Evolutionary conservation across 2,329 filamentous ascomycete genomes (phyloP).

Genomic region (Xylariaceae sp.): DNA sequence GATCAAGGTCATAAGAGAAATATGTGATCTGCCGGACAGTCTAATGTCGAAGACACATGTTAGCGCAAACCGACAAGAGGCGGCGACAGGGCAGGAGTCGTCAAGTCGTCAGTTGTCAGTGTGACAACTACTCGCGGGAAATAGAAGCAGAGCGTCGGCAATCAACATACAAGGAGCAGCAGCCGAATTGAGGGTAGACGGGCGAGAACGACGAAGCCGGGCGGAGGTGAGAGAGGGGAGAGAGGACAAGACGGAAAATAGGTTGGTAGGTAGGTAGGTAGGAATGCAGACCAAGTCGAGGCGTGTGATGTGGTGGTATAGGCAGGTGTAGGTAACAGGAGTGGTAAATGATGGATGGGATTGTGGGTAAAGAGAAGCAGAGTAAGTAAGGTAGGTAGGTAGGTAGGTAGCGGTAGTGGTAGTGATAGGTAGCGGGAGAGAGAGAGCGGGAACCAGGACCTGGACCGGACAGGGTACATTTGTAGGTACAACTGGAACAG

Average conservation of each 20-base stretch:
- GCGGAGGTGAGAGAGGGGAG: background rate
- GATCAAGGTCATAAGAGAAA: slow-evolving; percentile 12
- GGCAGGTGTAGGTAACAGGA: slow-evolving; percentile 13
- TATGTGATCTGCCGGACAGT: slow-evolving; percentile 14
- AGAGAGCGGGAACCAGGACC: slow-evolving; percentile 19
- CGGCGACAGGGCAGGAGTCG: background rate
- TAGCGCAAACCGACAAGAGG: slow-evolving; percentile 16
- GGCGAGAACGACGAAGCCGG: background rate
- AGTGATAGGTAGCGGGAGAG: slow-evolving; percentile 13
- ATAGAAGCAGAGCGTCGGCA: slow-evolving; percentile 12
- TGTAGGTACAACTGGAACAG: background rate
- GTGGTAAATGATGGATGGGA: slow-evolving; percentile 8
- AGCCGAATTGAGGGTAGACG: background rate
- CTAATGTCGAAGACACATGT: slow-evolving; percentile 17
- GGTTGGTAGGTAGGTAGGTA: background rate
- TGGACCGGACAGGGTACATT: slow-evolving; percentile 14
- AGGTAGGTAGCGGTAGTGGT: slow-evolving; percentile 15
- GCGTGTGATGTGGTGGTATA: slow-evolving; percentile 6
- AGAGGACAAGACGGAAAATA: background rate
- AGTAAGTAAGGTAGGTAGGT: slow-evolving; percentile 10
- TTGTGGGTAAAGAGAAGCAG: slow-evolving; percentile 20
- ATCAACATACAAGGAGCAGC: slow-evolving; percentile 6
- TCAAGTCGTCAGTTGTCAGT: background rate
- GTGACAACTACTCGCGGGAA: slow-evolving; percentile 4
- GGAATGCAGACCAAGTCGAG: slow-evolving; percentile 5